These are phyloP conservation scores for Pichia thaimueangensis DNA, from an alignment of 805 yeast species.

Conservation along the genomic window DNA sequence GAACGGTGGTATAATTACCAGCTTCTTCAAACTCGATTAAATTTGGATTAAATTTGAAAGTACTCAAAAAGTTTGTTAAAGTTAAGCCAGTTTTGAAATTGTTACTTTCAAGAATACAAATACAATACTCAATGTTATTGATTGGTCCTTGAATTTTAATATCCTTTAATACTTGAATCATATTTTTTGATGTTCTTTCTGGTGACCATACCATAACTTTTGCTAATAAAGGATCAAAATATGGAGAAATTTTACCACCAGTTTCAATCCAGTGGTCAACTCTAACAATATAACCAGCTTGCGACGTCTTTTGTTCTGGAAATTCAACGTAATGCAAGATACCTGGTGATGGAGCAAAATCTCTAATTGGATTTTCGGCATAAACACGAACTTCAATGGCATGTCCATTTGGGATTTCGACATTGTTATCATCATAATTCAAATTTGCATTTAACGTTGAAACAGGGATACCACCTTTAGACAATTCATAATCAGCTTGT, in stretches of 20 bases:
- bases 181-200: conserved; percentile 19
- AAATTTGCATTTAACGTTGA: conserved; percentile 11
- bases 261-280: conserved; percentile 26
- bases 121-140: conserved; percentile 23
- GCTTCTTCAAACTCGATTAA: conserved; percentile 28
- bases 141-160: conserved; percentile 25
- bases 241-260: conserved; percentile 25
- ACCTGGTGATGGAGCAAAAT: conserved; percentile 28
- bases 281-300: conserved; percentile 14
- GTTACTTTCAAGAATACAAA: conserved; percentile 16
- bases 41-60: conserved; percentile 19
- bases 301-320: background rate
- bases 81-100: conserved; percentile 18
- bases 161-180: conserved; percentile 18
- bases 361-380: conserved; percentile 25
- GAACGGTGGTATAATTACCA: conserved; percentile 49
- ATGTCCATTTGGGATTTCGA: conserved; percentile 23
- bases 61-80: conserved; percentile 19
- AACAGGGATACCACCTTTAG: conserved; percentile 19
- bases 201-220: conserved; percentile 26
- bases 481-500: conserved; percentile 23
- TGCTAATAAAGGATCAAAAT: conserved; percentile 28
- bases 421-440: conserved; percentile 11
- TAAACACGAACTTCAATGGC: conserved; percentile 26
- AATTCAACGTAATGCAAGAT: conserved; percentile 21